These are phyloP conservation scores for Ceratobasidium papillatum DNA, from an alignment of 1,284 basidiomycete genomes.

Conservation along the genomic window DNA sequence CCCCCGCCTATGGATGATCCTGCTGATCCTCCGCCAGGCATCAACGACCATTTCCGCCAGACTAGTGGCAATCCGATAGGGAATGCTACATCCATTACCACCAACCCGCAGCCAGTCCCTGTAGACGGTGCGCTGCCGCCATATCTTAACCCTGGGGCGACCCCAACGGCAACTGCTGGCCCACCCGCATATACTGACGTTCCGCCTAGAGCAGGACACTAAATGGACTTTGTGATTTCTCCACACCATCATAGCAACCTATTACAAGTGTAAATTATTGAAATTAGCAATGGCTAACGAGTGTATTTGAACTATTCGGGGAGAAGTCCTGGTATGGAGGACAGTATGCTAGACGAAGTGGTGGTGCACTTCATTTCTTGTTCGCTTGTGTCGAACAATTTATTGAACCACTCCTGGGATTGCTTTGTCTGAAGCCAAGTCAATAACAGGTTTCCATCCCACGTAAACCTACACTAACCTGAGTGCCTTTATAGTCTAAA, in stretches of 20 bases:
- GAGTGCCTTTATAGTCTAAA: slow-evolving; percentile 53
- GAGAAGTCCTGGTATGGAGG: slow-evolving; percentile 23
- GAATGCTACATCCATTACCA: slow-evolving; percentile 2
- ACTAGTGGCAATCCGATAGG: slow-evolving; percentile 56
- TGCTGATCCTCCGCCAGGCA: slow-evolving; percentile 80
- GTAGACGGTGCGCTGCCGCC: slow-evolving; percentile 28
- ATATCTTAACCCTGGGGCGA: slow-evolving; percentile 30
- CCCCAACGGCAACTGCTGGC: background rate
- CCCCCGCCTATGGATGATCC: slow-evolving; percentile 86
- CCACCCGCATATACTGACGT: slow-evolving; percentile 37
- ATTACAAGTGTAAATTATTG: slow-evolving; percentile 35
- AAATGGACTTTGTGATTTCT: background rate
- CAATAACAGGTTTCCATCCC: background rate
- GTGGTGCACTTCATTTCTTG: slow-evolving; percentile 21
- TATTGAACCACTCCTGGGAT: slow-evolving; percentile 18
- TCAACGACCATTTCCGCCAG: slow-evolving; percentile 59
- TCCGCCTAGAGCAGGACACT: slow-evolving; percentile 20
- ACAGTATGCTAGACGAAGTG: slow-evolving; percentile 18
- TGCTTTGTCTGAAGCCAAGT: slow-evolving; percentile 19
- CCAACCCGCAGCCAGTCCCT: slow-evolving; percentile 25
- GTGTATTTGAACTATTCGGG: slow-evolving; percentile 6
- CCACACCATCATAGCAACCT: background rate
- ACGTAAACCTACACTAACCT: slow-evolving; percentile 1
- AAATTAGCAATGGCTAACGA: slow-evolving; percentile 12
- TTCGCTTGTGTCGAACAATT: slow-evolving; percentile 28